These are phyloP conservation scores for Annulohypoxylon nitens DNA, from an alignment of 495 filamentous ascomycete genomes.

Conservation along the genomic window DNA sequence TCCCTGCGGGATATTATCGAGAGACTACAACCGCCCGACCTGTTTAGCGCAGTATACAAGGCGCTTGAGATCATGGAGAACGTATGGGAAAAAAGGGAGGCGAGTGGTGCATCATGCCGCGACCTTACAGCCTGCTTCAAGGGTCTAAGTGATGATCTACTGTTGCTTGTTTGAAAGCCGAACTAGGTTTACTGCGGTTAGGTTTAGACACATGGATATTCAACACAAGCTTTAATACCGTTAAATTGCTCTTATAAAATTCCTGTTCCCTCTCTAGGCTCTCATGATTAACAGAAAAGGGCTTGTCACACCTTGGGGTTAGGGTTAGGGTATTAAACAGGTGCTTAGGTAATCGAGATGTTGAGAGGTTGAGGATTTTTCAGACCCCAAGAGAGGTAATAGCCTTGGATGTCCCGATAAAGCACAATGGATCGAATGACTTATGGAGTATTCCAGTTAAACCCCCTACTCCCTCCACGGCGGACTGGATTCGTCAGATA, in stretches of 20 bases:
- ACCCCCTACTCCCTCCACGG: too few relatives aligned
- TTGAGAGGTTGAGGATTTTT: too few relatives aligned
- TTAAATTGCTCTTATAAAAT: conserved; percentile 20
- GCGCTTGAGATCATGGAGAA: conserved; percentile 65
- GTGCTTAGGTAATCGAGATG: too few relatives aligned
- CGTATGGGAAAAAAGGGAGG: conserved; percentile 60
- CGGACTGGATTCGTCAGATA: too few relatives aligned
- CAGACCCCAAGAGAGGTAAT: too few relatives aligned
- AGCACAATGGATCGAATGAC: too few relatives aligned
- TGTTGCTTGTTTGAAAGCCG: conserved; percentile 55
- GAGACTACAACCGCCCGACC: background rate
- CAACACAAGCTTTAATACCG: background rate
- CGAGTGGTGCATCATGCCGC: conserved; percentile 49
- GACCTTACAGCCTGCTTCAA: conserved; percentile 59
- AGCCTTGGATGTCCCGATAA: too few relatives aligned
- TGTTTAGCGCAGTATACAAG: conserved; percentile 57
- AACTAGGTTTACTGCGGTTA: background rate
- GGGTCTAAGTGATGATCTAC: conserved; percentile 51
- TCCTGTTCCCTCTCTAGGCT: conserved; percentile 12
- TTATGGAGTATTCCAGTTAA: too few relatives aligned
- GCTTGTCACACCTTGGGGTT: background rate
- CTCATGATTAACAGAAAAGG: conserved; percentile 1
- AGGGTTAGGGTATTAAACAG: background rate
- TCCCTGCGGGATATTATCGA: background rate
- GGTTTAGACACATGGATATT: background rate